Base-by-base conservation (phyloP, 345 rosid genomes). In the Lepidium aucheri region DNA sequence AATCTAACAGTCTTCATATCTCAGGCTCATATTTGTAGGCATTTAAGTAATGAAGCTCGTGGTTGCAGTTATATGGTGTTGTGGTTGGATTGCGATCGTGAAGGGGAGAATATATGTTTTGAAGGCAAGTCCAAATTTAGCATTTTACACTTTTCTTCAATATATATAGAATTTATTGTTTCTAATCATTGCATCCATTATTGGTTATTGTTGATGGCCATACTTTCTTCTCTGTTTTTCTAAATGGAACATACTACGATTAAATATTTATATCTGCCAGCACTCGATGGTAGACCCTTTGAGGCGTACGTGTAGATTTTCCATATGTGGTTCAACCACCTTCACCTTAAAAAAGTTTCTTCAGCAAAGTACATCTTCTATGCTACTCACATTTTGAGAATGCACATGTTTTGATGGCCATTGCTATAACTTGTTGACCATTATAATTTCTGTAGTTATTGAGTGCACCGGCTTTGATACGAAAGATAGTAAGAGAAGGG, bases 51-150 rank as follows among this genome's bases (percentile, higher is more conserved):
- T 50, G 98, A 93, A 83, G 93, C 97, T 74, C 88, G 82, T 42
- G 86, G 97, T 16, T 93, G 93, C 79, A 70, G 72, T 77, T 76
- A 87, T 76, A 74, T 93, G 83, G 96, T 93, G 45, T 66, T 93
- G 63, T 93, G 98, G 98, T 81, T 93, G 76, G 98, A 93, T 74
- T 93, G 98, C 40, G 98, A 93, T 46, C 96, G 98, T 26, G 98
- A 89, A 82, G 98, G 98, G 64, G 98, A 93, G 75, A 93, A 93
- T 81, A 93, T 93, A 80, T 89, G 97, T 63, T 89, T 89, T 78
- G 98, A 93, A 86, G 98, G 98, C 83, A 78, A 70, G 70, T 45
- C 40, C 42, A 42, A 43, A 11, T 4, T 11, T 73, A 24, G 22
- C 4, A 11, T 4, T 57, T n/a, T 42, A 8, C 51, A 59, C 38